phyloP scores from a whole-genome alignment of 768 basidiomycete species.

The Suillus americanus region DNA sequence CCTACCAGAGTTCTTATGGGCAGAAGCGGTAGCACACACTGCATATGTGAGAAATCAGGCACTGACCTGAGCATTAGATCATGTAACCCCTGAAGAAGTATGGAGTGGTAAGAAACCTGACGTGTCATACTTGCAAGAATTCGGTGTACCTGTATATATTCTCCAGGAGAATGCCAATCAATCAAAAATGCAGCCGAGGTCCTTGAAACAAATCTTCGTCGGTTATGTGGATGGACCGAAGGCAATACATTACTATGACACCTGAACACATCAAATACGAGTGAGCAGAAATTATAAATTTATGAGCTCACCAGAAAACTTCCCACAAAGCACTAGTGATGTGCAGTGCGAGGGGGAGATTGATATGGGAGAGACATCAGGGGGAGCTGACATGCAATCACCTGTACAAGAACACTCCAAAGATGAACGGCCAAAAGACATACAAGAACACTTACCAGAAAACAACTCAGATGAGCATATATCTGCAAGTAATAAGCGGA shows the following conservation, averaged over 20 bases:
- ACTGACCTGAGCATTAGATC: not conserved
- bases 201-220: slow-evolving; percentile 14
- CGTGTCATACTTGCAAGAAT: slow-evolving; percentile 29
- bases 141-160: slow-evolving; percentile 13
- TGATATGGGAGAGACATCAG: too few species aligned
- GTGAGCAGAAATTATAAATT: too few species aligned
- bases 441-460: too few species aligned
- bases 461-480: too few species aligned
- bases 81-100: slow-evolving; percentile 1
- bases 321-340: too few species aligned
- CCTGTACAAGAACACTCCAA: too few species aligned
- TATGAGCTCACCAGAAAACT: too few species aligned
- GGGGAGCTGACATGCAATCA: too few species aligned
- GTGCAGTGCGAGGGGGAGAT: too few species aligned
- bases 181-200: slow-evolving; percentile 14
- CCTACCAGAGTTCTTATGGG: slow-evolving; percentile 32
- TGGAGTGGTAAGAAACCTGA: slow-evolving; percentile 22
- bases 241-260: slow-evolving; percentile 16
- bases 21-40: slow-evolving; percentile 28
- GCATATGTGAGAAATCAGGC: slow-evolving; percentile 28
- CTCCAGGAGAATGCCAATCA: slow-evolving; percentile 9
- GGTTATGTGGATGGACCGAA: slow-evolving; percentile 11
- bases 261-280: too few species aligned
- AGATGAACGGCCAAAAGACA: too few species aligned
- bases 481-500: not conserved